phyloP scores from a whole-genome alignment of 345 rosid genomes.

The Brassica incana region DNA sequence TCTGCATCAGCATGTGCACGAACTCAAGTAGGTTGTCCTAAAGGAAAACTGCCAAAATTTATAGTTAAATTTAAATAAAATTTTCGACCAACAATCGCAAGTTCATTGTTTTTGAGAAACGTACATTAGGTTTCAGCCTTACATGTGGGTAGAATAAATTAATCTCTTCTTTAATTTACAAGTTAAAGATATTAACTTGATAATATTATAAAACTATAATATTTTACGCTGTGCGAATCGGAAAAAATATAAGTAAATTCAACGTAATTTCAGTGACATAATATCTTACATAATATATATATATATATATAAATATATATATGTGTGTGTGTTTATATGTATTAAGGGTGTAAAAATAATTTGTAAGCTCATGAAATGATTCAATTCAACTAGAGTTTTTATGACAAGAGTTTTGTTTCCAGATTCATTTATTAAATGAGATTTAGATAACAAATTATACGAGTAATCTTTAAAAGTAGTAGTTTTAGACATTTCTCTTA shows the following conservation, averaged over 20 bases:
- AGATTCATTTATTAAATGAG: not conserved
- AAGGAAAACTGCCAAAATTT: not conserved
- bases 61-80: not conserved
- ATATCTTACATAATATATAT: too few relatives aligned
- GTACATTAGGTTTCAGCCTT: not conserved
- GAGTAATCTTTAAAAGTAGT: not conserved
- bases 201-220: too few relatives aligned
- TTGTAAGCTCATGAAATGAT: not conserved
- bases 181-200: not conserved
- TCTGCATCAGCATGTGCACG: conserved; percentile 7
- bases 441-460: not conserved
- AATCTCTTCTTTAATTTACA: not conserved
- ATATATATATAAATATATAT: too few relatives aligned
- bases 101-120: not conserved
- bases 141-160: not conserved
- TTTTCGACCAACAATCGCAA: not conserved
- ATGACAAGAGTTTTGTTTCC: not conserved
- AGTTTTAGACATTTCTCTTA: not conserved
- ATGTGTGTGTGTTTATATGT: not conserved
- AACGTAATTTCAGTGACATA: not conserved
- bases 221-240: too few relatives aligned
- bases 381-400: not conserved
- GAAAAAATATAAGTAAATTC: not conserved
- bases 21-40: not conserved
- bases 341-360: not conserved